A percentile compares a stretch with the other conserved stretches of the same genome.
phyloP scores from a whole-genome alignment of 495 filamentous ascomycete genomes.

The Cercophora newfieldiana region DNA sequence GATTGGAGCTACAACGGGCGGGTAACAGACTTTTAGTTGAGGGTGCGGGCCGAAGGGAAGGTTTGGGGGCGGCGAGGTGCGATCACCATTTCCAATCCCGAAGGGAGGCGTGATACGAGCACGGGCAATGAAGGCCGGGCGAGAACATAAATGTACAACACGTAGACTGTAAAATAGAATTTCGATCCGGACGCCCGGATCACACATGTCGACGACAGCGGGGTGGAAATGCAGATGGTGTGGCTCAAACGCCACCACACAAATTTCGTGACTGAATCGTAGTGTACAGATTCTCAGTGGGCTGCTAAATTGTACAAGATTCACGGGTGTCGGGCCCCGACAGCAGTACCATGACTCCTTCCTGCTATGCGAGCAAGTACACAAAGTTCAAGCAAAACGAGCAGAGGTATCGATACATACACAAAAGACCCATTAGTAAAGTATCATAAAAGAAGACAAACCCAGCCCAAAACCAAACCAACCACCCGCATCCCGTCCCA shows the following conservation, averaged over 20 bases:
- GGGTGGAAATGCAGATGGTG: not conserved
- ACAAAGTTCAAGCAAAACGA: not conserved
- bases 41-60: constrained; percentile 9
- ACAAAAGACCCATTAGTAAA: not conserved
- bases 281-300: not conserved
- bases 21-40: constrained; percentile 89
- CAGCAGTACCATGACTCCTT: constrained; percentile 1
- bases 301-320: not conserved
- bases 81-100: not conserved
- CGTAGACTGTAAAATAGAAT: not conserved
- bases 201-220: not conserved
- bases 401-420: not conserved
- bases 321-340: not conserved
- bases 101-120: not conserved
- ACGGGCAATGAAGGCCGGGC: not conserved
- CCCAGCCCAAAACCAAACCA: not conserved
- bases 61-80: not conserved
- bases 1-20: constrained; percentile 97
- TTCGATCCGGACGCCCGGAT: not conserved
- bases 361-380: constrained; percentile 6
- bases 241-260: not conserved
- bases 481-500: not conserved
- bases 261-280: not conserved
- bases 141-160: not conserved
- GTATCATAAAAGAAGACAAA: not conserved